Conservation (phyloP, 345 rosid genomes). For the Pseudoturritis turrita region DNA sequence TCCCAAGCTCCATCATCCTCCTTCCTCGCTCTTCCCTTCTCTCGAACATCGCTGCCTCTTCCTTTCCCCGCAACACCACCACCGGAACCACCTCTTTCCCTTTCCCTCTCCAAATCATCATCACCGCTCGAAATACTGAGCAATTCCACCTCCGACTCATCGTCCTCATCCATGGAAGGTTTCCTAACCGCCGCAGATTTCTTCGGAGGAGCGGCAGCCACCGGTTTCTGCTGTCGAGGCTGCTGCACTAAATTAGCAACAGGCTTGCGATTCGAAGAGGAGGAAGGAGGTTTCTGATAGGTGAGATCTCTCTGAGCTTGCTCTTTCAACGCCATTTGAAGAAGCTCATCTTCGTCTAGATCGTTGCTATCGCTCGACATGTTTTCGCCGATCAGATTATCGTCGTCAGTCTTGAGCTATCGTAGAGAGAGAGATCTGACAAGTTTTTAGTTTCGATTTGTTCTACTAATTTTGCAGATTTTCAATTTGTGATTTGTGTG, state of each 20-base stretch:
- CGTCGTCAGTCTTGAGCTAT: not conserved
- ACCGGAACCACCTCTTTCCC: slow-evolving; percentile 28
- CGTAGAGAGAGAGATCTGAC: slow-evolving; percentile 36
- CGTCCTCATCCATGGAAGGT: slow-evolving; percentile 59
- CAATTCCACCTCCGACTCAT: slow-evolving; percentile 97
- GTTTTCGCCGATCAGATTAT: slow-evolving; percentile 15
- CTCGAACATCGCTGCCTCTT: slow-evolving; percentile 30
- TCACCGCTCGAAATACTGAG: slow-evolving; percentile 98
- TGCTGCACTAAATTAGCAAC: slow-evolving; percentile 79
- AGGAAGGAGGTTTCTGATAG: slow-evolving; percentile 53
- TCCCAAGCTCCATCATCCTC: slow-evolving; percentile 79
- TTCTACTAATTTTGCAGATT: not conserved
- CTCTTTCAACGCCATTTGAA: slow-evolving; percentile 90
- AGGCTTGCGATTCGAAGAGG: slow-evolving; percentile 46
- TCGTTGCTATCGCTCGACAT: slow-evolving; percentile 86
- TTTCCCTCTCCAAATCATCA: slow-evolving; percentile 60
- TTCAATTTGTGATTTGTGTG: slow-evolving; percentile 8
- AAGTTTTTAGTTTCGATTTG: not conserved
- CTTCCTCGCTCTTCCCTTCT: slow-evolving; percentile 36
- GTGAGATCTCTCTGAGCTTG: slow-evolving; percentile 72
- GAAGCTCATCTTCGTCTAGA: slow-evolving; percentile 91
- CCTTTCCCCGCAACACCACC: slow-evolving; percentile 33
- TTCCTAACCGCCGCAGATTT: slow-evolving; percentile 35
- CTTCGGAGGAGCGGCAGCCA: slow-evolving; percentile 21
- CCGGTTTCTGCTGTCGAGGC: slow-evolving; percentile 29